phyloP scores from a whole-genome alignment of 2,329 filamentous ascomycete species.

The Alternaria rosae region DNA sequence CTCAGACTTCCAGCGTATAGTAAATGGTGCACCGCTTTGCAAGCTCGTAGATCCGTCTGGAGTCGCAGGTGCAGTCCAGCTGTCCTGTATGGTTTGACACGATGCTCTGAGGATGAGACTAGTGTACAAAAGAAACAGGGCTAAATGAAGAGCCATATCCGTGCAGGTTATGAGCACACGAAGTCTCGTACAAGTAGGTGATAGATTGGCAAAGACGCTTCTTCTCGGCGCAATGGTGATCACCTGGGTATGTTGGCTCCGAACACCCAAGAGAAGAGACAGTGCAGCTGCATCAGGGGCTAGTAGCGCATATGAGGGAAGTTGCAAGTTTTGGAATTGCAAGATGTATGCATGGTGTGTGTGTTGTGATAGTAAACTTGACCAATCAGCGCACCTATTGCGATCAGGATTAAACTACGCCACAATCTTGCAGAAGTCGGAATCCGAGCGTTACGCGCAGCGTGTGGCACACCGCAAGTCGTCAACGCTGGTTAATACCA shows the following conservation, averaged over 20 bases:
- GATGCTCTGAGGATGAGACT: constrained; percentile 9
- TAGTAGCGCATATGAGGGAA: neutral
- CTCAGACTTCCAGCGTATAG: constrained; percentile 21
- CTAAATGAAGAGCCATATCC: constrained; percentile 8
- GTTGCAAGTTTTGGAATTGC: neutral
- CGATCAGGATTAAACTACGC: neutral
- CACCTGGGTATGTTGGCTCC: neutral
- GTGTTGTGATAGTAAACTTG: neutral
- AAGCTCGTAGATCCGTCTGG: constrained; percentile 23
- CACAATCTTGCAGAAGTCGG: neutral
- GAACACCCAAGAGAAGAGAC: neutral
- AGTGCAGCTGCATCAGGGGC: neutral
- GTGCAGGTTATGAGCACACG: neutral
- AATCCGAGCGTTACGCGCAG: neutral
- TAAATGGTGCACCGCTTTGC: constrained; percentile 20
- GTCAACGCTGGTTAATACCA: neutral
- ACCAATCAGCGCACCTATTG: constrained; percentile 3
- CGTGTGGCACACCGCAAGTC: neutral
- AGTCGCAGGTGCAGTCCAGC: constrained; percentile 24
- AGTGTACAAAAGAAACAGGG: constrained; percentile 5
- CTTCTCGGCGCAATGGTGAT: neutral
- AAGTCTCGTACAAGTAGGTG: neutral
- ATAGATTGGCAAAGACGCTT: neutral
- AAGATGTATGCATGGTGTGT: neutral
- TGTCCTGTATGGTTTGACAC: constrained; percentile 26